Evolutionary conservation across 306 rosid genomes (phyloP), one percentile per base, ranked within the genome.

Genomic region (Pachyrhizus erosus): DNA sequence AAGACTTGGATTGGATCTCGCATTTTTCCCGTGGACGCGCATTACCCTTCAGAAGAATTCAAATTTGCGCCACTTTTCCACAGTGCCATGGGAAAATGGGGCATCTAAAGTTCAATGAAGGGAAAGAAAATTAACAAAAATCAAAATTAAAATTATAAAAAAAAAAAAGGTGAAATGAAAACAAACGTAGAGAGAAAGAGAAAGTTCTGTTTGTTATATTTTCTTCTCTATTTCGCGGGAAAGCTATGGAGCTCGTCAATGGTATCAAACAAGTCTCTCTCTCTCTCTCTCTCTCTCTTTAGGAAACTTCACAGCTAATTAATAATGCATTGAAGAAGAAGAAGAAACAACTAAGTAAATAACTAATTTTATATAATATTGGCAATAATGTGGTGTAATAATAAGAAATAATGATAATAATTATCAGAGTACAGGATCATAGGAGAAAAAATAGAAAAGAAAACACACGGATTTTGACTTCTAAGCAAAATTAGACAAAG

Each of bases 151-250:
- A 68, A 68, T 10, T n/a, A 37, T 48, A 14, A 69, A 20, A 2
- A 5, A 2, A 12, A 15, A 5, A 31, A 64, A 64, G 11, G 33
- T 20, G 5, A 57, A 29, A 62, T 2, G 20, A 14, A 31, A 29
- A 31, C 2, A 3, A 64, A 31, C 13, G 20, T 0, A 62, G 40
- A 60, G 37, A 26, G 68, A 31, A 4, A 60, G 81, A 40, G 73
- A 37, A 64, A 55, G 9, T 13, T 43, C 24, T 17, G 9, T 76
- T 37, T 33, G 9, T 49, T 24, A 46, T 34, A 45, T 76, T 7
- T 68, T 60, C 31, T 71, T 45, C 43, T 86, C 39, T 64, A 51
- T 82, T 87, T 85, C 89, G 89, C 92, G 90, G 92, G 91, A 90
- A 88, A 82, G 87, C 87, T 79, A 80, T 2, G 87, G 31, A 80